Conservation (phyloP, 805 yeast genomes). For the Blastobotrys muscicola region DNA sequence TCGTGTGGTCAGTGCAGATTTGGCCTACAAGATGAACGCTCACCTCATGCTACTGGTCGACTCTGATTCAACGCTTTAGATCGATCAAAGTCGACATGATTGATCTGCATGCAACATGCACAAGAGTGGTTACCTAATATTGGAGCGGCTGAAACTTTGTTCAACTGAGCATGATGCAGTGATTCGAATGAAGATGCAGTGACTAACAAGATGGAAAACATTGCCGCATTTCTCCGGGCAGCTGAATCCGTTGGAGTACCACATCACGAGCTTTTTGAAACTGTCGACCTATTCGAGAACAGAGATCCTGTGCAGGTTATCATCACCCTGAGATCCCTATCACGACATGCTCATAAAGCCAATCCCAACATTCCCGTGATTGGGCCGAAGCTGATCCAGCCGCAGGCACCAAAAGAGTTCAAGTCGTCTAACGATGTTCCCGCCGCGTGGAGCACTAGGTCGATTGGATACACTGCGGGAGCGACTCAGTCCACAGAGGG, state of each 20-base stretch:
- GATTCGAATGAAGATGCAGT: no score
- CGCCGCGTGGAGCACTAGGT: conserved; percentile 45
- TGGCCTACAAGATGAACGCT: no score
- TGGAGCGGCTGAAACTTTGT: no score
- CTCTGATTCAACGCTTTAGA: no score
- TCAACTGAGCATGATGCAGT: conserved; percentile 22
- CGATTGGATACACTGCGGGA: conserved; percentile 53
- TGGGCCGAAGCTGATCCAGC: conserved; percentile 44
- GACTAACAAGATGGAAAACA: conserved; percentile 57
- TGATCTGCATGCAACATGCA: no score
- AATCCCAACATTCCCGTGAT: conserved; percentile 42
- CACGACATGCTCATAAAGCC: conserved; percentile 54
- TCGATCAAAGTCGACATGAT: neutral
- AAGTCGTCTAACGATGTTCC: conserved; percentile 40
- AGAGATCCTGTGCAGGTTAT: conserved; percentile 72
- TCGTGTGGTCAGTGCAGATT: no score
- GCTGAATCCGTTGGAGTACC: conserved; percentile 61
- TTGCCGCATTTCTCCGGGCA: conserved; percentile 56
- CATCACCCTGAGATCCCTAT: conserved; percentile 63
- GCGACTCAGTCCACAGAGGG: conserved; percentile 39
- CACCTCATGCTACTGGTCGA: no score
- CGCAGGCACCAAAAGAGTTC: conserved; percentile 29
- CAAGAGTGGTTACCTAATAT: no score
- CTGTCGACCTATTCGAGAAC: conserved; percentile 61
- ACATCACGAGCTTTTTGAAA: conserved; percentile 73